These are phyloP conservation scores for Hyaloscypha hepaticicola DNA, from an alignment of 495 filamentous ascomycete genomes.

Conservation along the genomic window DNA sequence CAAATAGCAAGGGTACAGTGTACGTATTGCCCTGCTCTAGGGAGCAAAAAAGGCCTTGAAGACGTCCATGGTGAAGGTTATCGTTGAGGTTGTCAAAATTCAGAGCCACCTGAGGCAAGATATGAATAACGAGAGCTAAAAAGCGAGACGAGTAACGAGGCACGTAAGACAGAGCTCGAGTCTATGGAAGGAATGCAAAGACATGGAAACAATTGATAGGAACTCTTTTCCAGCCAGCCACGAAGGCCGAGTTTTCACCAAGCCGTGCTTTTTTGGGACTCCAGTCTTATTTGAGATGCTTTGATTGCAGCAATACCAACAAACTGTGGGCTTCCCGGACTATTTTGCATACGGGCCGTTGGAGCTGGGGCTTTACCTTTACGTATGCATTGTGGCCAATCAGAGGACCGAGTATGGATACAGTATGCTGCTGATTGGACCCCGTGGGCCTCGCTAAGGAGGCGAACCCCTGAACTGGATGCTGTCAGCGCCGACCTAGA, in stretches of 20 bases:
- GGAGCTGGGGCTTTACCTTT: background rate
- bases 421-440: background rate
- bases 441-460: background rate
- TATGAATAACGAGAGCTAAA: too few species aligned
- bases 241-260: background rate
- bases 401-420: background rate
- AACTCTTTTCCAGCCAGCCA: background rate
- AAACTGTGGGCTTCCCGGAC: background rate
- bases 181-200: background rate
- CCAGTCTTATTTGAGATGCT: background rate
- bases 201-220: background rate
- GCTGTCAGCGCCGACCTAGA: background rate
- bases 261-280: background rate
- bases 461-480: background rate
- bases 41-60: background rate
- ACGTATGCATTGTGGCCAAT: background rate
- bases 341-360: background rate
- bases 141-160: background rate
- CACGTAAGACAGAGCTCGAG: background rate
- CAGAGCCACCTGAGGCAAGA: background rate
- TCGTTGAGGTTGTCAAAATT: background rate
- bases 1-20: slow-evolving; percentile 29
- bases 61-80: background rate
- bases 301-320: background rate
- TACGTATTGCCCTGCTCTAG: background rate